These are phyloP conservation scores for Vaccinium myrtillus DNA, from an alignment of 148 eudicot species.

Conservation along the genomic window DNA sequence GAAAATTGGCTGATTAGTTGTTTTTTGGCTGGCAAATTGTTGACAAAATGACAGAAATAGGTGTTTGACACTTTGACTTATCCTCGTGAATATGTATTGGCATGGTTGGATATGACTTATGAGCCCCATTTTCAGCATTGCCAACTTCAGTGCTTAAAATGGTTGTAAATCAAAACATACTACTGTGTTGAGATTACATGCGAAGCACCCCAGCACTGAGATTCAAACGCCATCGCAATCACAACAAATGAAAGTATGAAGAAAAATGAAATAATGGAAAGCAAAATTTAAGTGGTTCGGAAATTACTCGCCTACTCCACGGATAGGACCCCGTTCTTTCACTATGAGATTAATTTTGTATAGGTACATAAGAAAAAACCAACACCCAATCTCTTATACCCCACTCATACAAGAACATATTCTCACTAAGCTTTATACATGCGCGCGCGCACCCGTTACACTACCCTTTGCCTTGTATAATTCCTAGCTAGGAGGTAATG, in stretches of 20 bases:
- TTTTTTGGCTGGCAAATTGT: not conserved
- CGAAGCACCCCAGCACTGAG: not conserved
- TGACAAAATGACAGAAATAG: not conserved
- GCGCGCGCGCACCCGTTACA: too few relatives aligned
- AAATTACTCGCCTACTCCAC: not conserved
- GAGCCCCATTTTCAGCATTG: too few relatives aligned
- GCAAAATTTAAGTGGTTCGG: not conserved
- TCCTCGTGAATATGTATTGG: not conserved
- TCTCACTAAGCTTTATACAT: too few relatives aligned
- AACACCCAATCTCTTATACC: not conserved
- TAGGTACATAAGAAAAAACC: not conserved
- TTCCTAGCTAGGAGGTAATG: too few relatives aligned
- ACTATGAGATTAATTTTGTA: not conserved
- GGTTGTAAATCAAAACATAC: too few relatives aligned
- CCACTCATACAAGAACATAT: not conserved
- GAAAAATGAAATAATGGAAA: not conserved
- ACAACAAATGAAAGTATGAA: not conserved
- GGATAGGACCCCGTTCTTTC: not conserved
- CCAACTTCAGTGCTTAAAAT: not conserved
- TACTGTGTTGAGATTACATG: too few relatives aligned
- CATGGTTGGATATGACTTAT: not conserved
- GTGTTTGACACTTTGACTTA: not conserved
- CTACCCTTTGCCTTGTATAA: too few relatives aligned
- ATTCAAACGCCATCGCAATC: not conserved
- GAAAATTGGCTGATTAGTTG: not conserved